A percentile compares a stretch with the other conserved stretches of the same genome.
phyloP scores from a whole-genome alignment of 2,329 filamentous ascomycete genomes.

The Orbilia ellipsospora region DNA sequence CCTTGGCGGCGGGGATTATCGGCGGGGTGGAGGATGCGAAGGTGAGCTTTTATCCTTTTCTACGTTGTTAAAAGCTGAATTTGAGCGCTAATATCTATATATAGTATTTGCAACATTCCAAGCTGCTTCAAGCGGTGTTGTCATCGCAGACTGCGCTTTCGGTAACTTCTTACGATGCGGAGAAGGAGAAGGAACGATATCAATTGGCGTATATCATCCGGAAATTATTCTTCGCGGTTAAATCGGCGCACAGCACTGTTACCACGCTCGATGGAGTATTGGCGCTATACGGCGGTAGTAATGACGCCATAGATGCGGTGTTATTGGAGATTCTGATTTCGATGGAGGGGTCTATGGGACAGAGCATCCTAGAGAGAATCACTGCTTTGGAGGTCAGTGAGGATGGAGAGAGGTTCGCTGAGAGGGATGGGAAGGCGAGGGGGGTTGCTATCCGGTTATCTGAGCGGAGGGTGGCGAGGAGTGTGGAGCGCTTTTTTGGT shows the following conservation, averaged over 20 bases:
- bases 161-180: constrained; percentile 1
- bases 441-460: constrained; percentile 48
- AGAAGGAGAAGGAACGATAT: constrained; percentile 35
- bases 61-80: too few species aligned
- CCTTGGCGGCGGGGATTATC: constrained; percentile 47
- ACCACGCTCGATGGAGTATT: constrained; percentile 58
- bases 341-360: constrained; percentile 57
- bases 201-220: constrained; percentile 56
- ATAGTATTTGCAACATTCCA: constrained; percentile 57
- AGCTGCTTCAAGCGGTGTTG: constrained; percentile 56
- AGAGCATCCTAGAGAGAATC: constrained; percentile 36
- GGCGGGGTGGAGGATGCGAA: constrained; percentile 35
- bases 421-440: constrained; percentile 55
- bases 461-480: constrained; percentile 46
- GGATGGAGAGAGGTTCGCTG: constrained; percentile 36
- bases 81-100: constrained; percentile 33
- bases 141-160: constrained; percentile 26
- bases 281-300: constrained; percentile 57
- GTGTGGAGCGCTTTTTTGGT: constrained; percentile 49
- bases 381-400: constrained; percentile 2
- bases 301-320: constrained; percentile 56
- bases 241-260: constrained; percentile 55
- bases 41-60: constrained; percentile 20
- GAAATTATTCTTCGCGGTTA: constrained; percentile 55
- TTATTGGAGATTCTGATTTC: constrained; percentile 57